Evolutionary conservation across 192 early-diverging fungal genomes (phyloP).

Genomic region (Linnemannia hyalina): DNA sequence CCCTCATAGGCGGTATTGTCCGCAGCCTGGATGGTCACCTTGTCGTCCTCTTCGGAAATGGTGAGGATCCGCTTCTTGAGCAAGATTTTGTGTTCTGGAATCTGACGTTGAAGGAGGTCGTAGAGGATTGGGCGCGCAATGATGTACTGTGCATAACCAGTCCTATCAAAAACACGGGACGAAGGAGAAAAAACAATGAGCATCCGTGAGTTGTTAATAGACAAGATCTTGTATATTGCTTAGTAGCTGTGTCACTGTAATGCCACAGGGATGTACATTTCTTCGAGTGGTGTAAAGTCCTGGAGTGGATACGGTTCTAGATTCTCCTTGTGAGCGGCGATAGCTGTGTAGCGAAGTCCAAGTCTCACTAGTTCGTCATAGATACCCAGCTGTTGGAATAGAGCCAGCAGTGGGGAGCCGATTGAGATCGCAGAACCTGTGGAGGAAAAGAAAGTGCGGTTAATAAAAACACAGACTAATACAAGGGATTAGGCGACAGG

Average conservation of each 20-base stretch:
- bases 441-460: neutral
- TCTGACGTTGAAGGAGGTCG: neutral
- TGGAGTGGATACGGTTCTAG: neutral
- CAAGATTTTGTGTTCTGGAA: neutral
- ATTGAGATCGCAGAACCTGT: neutral
- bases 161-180: neutral
- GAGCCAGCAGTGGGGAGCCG: neutral
- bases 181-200: neutral
- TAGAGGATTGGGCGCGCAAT: neutral
- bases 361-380: neutral
- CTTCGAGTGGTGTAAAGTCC: too few relatives aligned
- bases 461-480: too few relatives aligned
- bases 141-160: neutral
- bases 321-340: neutral
- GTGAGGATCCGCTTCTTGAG: neutral
- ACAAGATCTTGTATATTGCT: too few relatives aligned
- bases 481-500: too few relatives aligned
- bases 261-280: neutral
- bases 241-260: too few relatives aligned
- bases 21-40: neutral
- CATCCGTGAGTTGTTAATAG: too few relatives aligned
- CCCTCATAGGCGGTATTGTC: constrained; percentile 7
- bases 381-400: neutral
- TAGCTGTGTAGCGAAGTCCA: neutral
- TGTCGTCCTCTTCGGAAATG: neutral